Evolutionary conservation across 768 basidiomycete species (phyloP), one percentile per base, ranked within the genome.

Genomic region (Mrakia blollopis): DNA sequence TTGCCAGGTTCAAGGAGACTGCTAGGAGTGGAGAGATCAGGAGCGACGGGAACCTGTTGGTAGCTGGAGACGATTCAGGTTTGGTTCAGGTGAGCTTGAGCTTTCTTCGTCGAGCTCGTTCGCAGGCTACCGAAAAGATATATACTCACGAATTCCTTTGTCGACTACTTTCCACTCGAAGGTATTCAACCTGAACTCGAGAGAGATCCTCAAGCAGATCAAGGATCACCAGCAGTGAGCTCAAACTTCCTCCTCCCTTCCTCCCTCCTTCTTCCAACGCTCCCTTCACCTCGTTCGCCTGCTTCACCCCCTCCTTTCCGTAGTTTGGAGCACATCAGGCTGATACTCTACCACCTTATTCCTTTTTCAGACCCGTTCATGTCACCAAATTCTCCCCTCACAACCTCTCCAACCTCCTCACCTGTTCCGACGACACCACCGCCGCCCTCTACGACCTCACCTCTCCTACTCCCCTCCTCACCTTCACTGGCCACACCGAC

Each of bases 371-470:
- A 81, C 94, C 97, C 41, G 94, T 97, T 0, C 94, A 98, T 85
- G 91, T 96, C 78, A 89, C 94, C 9, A 92, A 91, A 79, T 99
- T 98, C 83, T 98, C 96, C 1, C 84, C 89, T 3, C 79, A 80
- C 74, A 87, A 89, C 21, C 90, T 91, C 2, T 92, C 92, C 0
- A 92, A 93, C 80, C 86, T 98, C 72, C 87, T 98, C 39, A 95
- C 97, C 6, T 95, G 93, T 81, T 98, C 95, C 3, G 96, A 98
- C 83, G 97, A 99, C 82, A 93, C 92, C 3, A 94, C 95, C 32
- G 92, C 92, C 73, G 91, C 89, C 83, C 85, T 98, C 1, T 98
- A 94, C 92, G 97, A 98, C 84, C 89, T 98, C 23, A 72, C 82
- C 32, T 62, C 72, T 28, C 21, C 77, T 18, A 82, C 82, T 14